A percentile compares a stretch with the other conserved stretches of the same genome.
Conservation (phyloP, 2,329 filamentous ascomycete species). For the Sporothrix curviconia region DNA sequence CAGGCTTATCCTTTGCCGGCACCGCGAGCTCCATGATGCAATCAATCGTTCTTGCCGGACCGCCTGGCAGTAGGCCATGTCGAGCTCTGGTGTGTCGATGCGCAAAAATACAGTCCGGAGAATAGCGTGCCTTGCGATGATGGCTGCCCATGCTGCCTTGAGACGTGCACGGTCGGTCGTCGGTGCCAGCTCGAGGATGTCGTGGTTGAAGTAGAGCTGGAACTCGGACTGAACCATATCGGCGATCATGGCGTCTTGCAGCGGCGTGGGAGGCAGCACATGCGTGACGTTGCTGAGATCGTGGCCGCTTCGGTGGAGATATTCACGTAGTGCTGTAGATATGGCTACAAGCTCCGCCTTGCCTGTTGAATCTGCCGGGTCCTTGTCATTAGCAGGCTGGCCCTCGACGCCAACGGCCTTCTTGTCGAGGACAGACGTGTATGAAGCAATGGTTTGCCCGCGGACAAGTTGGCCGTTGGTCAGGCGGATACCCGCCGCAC, state of each 20-base stretch:
- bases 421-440: too few relatives aligned
- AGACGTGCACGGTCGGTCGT: constrained; percentile 51
- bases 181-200: constrained; percentile 57
- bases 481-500: constrained; percentile 51
- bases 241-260: constrained; percentile 81
- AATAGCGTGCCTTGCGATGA: constrained; percentile 59
- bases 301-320: constrained; percentile 30
- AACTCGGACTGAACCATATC: constrained; percentile 74
- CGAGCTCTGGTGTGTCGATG: constrained; percentile 53
- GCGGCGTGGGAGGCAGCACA: constrained; percentile 68
- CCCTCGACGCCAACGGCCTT: too few relatives aligned
- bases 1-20: constrained; percentile 29
- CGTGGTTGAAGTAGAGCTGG: constrained; percentile 76
- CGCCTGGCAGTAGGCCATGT: constrained; percentile 45
- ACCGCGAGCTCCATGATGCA: constrained; percentile 23
- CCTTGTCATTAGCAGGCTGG: too few relatives aligned
- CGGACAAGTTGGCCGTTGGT: constrained; percentile 73
- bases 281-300: constrained; percentile 42
- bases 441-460: constrained; percentile 58
- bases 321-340: constrained; percentile 29
- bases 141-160: constrained; percentile 52
- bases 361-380: too few relatives aligned
- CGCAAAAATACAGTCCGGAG: constrained; percentile 67
- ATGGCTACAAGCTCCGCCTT: not conserved
- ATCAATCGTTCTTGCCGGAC: constrained; percentile 25